phyloP scores from a whole-genome alignment of 306 rosid species.

The Macrotyloma uniflorum region DNA sequence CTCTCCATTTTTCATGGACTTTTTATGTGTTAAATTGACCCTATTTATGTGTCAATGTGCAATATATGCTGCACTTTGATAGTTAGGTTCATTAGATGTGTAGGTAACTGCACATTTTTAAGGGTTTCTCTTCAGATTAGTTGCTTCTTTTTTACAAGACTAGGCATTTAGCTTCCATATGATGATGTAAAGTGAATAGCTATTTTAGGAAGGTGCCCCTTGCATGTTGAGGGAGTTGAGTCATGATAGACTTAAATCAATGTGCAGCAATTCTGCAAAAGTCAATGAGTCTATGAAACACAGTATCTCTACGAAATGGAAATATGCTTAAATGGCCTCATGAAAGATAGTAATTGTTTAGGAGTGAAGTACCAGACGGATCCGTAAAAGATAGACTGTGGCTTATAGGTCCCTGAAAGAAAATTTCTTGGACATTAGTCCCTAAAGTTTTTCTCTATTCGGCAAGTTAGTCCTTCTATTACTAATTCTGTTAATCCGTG shows the following conservation, averaged over 20 bases:
- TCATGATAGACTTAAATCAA: neutral
- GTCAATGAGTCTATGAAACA: neutral
- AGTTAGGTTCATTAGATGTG: neutral
- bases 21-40: conserved; percentile 1
- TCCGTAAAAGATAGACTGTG: too few species aligned
- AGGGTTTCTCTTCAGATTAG: neutral
- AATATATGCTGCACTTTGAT: conserved; percentile 3
- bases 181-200: neutral
- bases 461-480: too few species aligned
- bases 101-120: neutral
- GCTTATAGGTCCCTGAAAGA: too few species aligned
- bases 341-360: neutral
- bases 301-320: neutral
- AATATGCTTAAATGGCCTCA: neutral
- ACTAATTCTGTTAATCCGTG: too few species aligned
- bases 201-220: neutral
- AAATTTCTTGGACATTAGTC: too few species aligned
- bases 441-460: too few species aligned
- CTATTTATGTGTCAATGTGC: neutral
- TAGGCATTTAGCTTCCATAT: neutral
- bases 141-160: neutral
- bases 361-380: too few species aligned
- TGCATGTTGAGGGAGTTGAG: neutral
- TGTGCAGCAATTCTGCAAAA: neutral
- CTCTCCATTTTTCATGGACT: neutral